Evolutionary conservation across 192 early-diverging fungal species (phyloP).

Genomic region (Coemansia sp.): DNA sequence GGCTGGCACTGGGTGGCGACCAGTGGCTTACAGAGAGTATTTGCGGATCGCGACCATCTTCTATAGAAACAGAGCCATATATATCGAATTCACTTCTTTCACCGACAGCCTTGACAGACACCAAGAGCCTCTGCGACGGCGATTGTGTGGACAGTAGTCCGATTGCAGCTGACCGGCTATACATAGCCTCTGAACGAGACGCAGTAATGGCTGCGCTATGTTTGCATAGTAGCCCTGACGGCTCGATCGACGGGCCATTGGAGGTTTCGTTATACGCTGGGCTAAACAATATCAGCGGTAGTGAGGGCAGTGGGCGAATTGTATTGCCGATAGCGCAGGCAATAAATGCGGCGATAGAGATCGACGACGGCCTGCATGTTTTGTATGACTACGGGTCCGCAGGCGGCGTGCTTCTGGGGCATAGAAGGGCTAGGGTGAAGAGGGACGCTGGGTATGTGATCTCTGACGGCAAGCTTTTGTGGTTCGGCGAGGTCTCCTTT

Average conservation of each 20-base stretch:
- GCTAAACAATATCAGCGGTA: constrained; percentile 7
- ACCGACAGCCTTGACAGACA: background rate
- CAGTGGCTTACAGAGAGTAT: background rate
- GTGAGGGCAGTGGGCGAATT: background rate
- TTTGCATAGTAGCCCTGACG: background rate
- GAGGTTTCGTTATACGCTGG: constrained; percentile 14
- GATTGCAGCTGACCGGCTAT: constrained; percentile 20
- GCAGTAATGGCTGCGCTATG: constrained; percentile 11
- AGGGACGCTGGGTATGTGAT: constrained; percentile 24
- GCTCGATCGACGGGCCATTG: constrained; percentile 11
- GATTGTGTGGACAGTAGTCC: constrained; percentile 17
- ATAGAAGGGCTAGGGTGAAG: constrained; percentile 15
- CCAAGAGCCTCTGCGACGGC: background rate
- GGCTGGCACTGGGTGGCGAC: background rate
- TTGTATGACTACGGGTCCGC: constrained; percentile 14
- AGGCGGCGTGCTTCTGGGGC: constrained; percentile 26
- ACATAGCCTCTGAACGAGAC: background rate
- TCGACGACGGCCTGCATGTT: constrained; percentile 23
- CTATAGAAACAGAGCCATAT: background rate
- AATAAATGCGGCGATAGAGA: constrained; percentile 22
- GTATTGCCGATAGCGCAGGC: background rate
- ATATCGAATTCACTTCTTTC: background rate
- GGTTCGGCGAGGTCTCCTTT: constrained; percentile 24
- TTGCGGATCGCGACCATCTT: constrained; percentile 5
- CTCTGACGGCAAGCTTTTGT: constrained; percentile 41